Conservation (phyloP, 1,284 basidiomycete genomes). For the Marasmius oreades region DNA sequence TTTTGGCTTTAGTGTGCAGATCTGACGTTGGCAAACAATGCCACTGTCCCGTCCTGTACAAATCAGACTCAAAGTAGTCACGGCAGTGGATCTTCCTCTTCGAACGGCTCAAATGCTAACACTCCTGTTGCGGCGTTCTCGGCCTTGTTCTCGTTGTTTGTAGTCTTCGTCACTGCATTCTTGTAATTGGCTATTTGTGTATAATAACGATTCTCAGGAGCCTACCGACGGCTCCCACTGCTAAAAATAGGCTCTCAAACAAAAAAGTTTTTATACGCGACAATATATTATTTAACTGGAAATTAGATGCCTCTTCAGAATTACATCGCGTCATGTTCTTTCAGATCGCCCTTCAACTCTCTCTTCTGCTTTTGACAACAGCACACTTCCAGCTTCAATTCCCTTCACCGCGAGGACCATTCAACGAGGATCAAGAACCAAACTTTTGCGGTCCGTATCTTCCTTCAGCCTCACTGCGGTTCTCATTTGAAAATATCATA, state of each 20-base stretch:
- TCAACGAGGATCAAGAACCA: conserved; percentile 56
- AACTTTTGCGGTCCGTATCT: conserved; percentile 47
- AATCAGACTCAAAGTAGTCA: conserved; percentile 23
- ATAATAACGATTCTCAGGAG: neutral
- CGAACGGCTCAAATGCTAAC: neutral
- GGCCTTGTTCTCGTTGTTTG: neutral
- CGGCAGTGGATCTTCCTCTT: neutral
- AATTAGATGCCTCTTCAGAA: neutral
- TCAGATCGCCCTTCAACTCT: conserved; percentile 21
- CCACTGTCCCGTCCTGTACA: conserved; percentile 41
- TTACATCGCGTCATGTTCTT: conserved; percentile 14
- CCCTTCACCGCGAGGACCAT: conserved; percentile 57
- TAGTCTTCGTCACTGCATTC: no score
- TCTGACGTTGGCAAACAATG: conserved; percentile 42
- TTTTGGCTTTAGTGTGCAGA: conserved; percentile 41
- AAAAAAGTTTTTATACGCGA: conserved; percentile 2
- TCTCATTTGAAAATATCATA: conserved; percentile 24
- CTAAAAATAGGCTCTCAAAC: neutral
- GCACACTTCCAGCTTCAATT: conserved; percentile 73
- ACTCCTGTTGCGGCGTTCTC: no score
- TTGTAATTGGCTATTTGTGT: no score
- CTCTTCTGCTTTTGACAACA: conserved; percentile 37
- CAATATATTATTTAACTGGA: neutral
- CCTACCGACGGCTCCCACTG: neutral
- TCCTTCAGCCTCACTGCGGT: no score